Evolutionary conservation across 139 green algal genomes (phyloP), one percentile per base, ranked within the genome.

Genomic region (Tetraselmis chui): DNA sequence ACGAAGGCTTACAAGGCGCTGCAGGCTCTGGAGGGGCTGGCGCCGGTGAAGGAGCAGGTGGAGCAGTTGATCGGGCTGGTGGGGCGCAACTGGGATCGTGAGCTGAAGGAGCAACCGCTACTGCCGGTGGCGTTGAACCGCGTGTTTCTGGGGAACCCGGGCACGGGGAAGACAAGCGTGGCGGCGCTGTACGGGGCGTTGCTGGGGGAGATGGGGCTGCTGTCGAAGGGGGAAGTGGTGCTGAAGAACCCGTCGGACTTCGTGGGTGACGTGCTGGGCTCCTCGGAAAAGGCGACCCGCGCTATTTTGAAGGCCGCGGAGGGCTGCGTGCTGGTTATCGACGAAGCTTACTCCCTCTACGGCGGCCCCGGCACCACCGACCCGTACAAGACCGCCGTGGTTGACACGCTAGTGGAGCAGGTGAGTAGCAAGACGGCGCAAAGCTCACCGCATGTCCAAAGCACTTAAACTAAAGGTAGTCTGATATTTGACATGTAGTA

Each of bases 101-200:
- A 91, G 82, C 85, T 89, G 80, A 0, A 32, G 76, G 85, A 88
- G 79, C 31, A 59, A 59, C 88, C 85, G 5, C 76, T 87, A 1
- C 86, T 87, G 78, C 78, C 84, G 23, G 30, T 91, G 30, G 80
- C 30, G 67, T 82, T 91, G 18, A 91, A 91, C 84, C 76, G 84
- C 1, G 83, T 91, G 1, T 91, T 91, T 85, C 75, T 91, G 29
- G 88, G 88, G 59, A 91, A 89, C 82, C 88, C 88, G 1, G 88
- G 88, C 80, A 91, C 88, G 75, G 88, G 88, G 80, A 91, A 91
- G 82, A 91, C 88, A 29, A 91, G 85, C 1, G 82, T 91, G 18
- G 88, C 88, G 0, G 67, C 28, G 27, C 84, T 91, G 32, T 91
- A 91, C 58, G 88, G 88, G 27, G 29, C 45, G 59, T 32, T 91